A percentile compares a stretch with the other conserved stretches of the same genome.
Evolutionary conservation across 148 eudicot genomes (phyloP).

Genomic region (Diospyros kaki): DNA sequence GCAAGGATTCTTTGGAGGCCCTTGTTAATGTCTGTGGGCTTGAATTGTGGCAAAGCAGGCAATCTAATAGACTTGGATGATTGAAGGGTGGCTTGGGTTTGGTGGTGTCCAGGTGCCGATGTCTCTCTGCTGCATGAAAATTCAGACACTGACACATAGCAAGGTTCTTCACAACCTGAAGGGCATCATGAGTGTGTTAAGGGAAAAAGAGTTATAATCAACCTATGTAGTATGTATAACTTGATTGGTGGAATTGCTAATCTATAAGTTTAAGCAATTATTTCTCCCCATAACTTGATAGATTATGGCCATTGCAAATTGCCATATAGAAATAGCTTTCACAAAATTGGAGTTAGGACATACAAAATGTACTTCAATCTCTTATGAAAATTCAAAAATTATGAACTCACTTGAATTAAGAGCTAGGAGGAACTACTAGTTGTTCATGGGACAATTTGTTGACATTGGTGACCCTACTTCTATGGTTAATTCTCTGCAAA

Average conservation of each 20-base stretch:
- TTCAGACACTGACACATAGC: not conserved
- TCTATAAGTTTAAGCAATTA: not conserved
- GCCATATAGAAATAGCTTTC: not conserved
- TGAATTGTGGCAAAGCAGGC: too few species aligned
- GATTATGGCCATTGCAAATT: not conserved
- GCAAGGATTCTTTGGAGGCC: too few species aligned
- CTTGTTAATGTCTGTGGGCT: too few species aligned
- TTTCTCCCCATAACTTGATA: not conserved
- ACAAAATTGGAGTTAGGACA: not conserved
- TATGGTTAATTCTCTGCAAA: constrained; percentile 3
- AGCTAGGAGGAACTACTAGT: not conserved
- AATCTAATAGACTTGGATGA: too few species aligned
- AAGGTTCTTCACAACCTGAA: not conserved
- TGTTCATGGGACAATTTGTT: not conserved
- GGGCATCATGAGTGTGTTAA: not conserved
- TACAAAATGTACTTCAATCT: not conserved
- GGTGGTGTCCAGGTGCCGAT: too few species aligned
- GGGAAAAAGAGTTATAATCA: not conserved
- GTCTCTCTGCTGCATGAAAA: too few species aligned
- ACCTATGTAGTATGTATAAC: not conserved
- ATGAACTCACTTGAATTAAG: not conserved
- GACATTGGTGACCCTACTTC: constrained; percentile 3
- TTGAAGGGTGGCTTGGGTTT: too few species aligned
- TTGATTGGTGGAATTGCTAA: not conserved
- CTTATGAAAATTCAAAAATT: not conserved